These are phyloP conservation scores for Xylaria telfairii DNA, from an alignment of 495 filamentous ascomycete genomes.

Conservation along the genomic window DNA sequence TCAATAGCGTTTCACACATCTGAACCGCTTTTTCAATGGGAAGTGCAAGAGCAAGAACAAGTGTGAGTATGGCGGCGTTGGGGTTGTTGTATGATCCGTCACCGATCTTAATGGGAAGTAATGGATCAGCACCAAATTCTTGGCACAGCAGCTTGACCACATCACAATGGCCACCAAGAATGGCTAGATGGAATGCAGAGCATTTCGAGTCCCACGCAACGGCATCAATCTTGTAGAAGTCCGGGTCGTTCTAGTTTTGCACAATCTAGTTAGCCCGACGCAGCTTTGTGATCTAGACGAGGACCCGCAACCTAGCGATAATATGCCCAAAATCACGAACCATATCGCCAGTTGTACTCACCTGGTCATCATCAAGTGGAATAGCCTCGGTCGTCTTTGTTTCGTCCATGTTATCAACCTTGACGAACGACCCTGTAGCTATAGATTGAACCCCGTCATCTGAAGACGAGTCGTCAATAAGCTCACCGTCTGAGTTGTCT, in stretches of 20 bases:
- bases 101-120: conserved; percentile 70
- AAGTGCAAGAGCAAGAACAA: conserved; percentile 65
- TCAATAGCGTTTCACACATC: conserved; percentile 68
- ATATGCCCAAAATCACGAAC: not conserved
- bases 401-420: conserved; percentile 54
- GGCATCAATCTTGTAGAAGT: conserved; percentile 78
- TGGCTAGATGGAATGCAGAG: conserved; percentile 78
- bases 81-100: conserved; percentile 51
- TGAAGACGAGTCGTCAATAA: conserved; percentile 42
- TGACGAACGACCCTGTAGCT: conserved; percentile 71
- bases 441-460: conserved; percentile 53
- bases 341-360: not conserved
- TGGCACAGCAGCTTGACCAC: conserved; percentile 72
- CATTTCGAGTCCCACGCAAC: conserved; percentile 75
- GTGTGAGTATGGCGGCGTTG: conserved; percentile 64
- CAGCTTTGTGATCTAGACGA: not conserved
- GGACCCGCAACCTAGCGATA: not conserved
- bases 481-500: conserved; percentile 46
- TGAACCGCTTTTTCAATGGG: conserved; percentile 62
- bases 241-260: conserved; percentile 58
- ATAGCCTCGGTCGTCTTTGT: conserved; percentile 39
- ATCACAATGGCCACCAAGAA: conserved; percentile 69
- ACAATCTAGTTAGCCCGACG: not conserved
- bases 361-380: conserved; percentile 59
- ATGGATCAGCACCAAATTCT: conserved; percentile 74